phyloP scores from a whole-genome alignment of 306 rosid species.

The Gleditsia sinensis region DNA sequence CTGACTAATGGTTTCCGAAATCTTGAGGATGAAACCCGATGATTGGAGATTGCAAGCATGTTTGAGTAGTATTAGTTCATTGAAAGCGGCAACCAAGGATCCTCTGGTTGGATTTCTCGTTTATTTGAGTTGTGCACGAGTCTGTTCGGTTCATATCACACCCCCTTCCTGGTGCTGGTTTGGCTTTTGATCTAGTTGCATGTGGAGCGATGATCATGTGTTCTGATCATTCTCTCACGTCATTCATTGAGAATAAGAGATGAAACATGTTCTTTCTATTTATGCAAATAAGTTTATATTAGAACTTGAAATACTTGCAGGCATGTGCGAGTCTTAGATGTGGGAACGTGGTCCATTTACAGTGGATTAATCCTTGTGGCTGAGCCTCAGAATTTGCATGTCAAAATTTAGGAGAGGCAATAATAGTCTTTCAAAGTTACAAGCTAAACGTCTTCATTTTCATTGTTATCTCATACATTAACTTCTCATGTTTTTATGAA shows the following conservation, averaged over 20 bases:
- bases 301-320: slow-evolving; percentile 33
- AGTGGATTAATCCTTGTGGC: slow-evolving; percentile 24
- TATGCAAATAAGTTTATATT: slow-evolving; percentile 48
- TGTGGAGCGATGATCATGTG: slow-evolving; percentile 44
- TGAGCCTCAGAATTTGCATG: slow-evolving; percentile 18
- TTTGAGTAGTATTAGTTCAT: slow-evolving; percentile 22
- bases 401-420: neutral
- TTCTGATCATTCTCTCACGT: slow-evolving; percentile 27
- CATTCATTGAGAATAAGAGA: slow-evolving; percentile 56
- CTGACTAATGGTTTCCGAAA: slow-evolving; percentile 92
- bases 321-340: slow-evolving; percentile 19
- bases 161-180: slow-evolving; percentile 41
- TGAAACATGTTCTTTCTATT: slow-evolving; percentile 39
- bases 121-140: slow-evolving; percentile 11
- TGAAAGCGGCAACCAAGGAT: slow-evolving; percentile 37
- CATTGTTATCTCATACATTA: neutral
- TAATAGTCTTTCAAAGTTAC: too few relatives aligned
- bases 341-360: neutral
- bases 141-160: slow-evolving; percentile 38
- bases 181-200: slow-evolving; percentile 46
- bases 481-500: too few relatives aligned
- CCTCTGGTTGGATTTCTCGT: slow-evolving; percentile 25
- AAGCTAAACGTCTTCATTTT: neutral
- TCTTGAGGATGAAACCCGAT: slow-evolving; percentile 95
- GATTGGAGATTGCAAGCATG: slow-evolving; percentile 39